A percentile compares a stretch with the other conserved stretches of the same genome.
Conservation (phyloP, 2,329 filamentous ascomycete species). For the Xylariaceae sp. region DNA sequence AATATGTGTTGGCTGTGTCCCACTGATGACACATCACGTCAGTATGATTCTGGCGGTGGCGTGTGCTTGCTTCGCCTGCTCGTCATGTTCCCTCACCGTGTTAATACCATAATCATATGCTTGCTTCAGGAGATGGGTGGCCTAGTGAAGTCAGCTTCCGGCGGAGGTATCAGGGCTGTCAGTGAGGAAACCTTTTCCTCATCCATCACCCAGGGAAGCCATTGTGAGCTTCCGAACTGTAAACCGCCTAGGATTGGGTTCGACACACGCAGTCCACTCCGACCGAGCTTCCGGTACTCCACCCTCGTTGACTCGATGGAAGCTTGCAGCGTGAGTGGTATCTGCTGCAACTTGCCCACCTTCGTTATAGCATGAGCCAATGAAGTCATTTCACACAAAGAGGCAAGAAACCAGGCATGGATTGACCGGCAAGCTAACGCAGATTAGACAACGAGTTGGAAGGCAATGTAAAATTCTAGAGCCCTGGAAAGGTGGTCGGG, state of each 20-base stretch:
- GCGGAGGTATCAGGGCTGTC: too few relatives aligned
- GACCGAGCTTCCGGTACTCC: conserved; percentile 3
- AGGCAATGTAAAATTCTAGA: too few relatives aligned
- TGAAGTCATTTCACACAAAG: too few relatives aligned
- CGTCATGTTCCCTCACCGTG: conserved; percentile 3
- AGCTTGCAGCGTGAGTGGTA: background rate
- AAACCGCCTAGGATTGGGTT: conserved; percentile 7
- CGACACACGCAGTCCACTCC: conserved; percentile 7
- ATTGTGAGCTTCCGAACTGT: conserved; percentile 3
- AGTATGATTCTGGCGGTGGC: too few relatives aligned
- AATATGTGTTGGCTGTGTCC: conserved; percentile 53
- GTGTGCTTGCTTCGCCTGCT: background rate
- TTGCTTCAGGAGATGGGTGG: conserved; percentile 8
- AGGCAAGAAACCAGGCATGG: too few relatives aligned
- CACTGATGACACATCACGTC: background rate
- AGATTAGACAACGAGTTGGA: too few relatives aligned
- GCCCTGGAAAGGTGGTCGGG: too few relatives aligned
- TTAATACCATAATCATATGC: conserved; percentile 14
- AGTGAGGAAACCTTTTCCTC: conserved; percentile 2
- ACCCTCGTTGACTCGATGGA: conserved; percentile 1
- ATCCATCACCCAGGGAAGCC: conserved; percentile 6
- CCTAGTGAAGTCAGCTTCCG: too few relatives aligned
- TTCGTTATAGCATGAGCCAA: too few relatives aligned
- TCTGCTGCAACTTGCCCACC: too few relatives aligned
- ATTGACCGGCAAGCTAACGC: too few relatives aligned